Conservation (phyloP, 148 eudicot genomes). For the Cornus suecica region DNA sequence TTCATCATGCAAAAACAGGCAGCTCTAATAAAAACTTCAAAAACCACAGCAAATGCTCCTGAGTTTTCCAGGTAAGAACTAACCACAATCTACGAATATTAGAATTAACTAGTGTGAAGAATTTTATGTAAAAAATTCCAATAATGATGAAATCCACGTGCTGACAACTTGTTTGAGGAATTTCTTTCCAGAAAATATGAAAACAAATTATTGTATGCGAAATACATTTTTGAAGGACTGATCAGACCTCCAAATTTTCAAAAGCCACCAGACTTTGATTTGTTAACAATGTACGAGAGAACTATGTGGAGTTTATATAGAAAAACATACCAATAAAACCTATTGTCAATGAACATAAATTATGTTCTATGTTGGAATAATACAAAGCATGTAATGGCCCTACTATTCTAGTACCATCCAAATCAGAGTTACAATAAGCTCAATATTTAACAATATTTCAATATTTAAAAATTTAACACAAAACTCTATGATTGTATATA, state of each 20-base stretch:
- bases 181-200: not conserved
- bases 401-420: not conserved
- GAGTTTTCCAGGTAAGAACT: not conserved
- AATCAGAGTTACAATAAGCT: too few relatives aligned
- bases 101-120: too few relatives aligned
- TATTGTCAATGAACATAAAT: not conserved
- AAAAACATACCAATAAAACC: not conserved
- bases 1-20: too few relatives aligned
- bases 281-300: not conserved
- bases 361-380: not conserved
- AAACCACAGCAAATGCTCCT: too few relatives aligned
- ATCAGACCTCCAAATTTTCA: not conserved
- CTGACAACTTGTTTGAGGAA: not conserved
- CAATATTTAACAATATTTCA: too few relatives aligned
- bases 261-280: not conserved
- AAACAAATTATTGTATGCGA: not conserved
- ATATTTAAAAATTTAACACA: too few relatives aligned
- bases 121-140: too few relatives aligned
- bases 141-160: too few relatives aligned
- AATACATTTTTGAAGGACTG: not conserved
- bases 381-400: not conserved
- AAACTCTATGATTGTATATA: too few relatives aligned
- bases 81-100: not conserved
- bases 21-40: too few relatives aligned
- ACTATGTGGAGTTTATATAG: not conserved